A percentile compares a stretch with the other conserved stretches of the same genome.
Conservation (phyloP, 2,329 filamentous ascomycete genomes). For the Monosporascus sp. region DNA sequence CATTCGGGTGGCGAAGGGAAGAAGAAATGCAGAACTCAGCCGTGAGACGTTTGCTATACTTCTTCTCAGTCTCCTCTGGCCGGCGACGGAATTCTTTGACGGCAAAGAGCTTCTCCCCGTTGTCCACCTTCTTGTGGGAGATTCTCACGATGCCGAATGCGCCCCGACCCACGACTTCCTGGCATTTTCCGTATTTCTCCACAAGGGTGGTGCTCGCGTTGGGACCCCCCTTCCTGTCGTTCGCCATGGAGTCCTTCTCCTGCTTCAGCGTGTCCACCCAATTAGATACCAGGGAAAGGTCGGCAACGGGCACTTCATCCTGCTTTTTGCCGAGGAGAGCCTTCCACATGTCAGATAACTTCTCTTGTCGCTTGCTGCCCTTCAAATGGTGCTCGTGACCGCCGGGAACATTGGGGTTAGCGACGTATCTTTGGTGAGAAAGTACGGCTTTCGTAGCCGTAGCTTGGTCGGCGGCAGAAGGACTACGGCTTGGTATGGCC, state of each 20-base stretch:
- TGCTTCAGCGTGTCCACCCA: slow-evolving; percentile 93
- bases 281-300: slow-evolving; percentile 86
- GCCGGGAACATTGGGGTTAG: slow-evolving; percentile 51
- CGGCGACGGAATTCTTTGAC: slow-evolving; percentile 97
- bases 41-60: slow-evolving; percentile 95
- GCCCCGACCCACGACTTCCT: slow-evolving; percentile 91
- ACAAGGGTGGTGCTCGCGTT: slow-evolving; percentile 75
- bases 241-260: slow-evolving; percentile 72
- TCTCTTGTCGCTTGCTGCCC: slow-evolving; percentile 88
- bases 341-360: slow-evolving; percentile 86
- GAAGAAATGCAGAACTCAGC: slow-evolving; percentile 99
- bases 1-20: slow-evolving; percentile 91
- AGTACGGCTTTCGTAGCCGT: slow-evolving; percentile 25
- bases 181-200: slow-evolving; percentile 97
- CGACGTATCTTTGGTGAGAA: slow-evolving; percentile 44
- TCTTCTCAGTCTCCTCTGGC: slow-evolving; percentile 91
- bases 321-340: slow-evolving; percentile 81
- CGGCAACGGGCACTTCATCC: slow-evolving; percentile 67
- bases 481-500: slow-evolving; percentile 31
- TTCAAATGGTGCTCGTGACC: slow-evolving; percentile 85
- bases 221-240: slow-evolving; percentile 72
- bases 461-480: slow-evolving; percentile 16
- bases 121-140: slow-evolving; percentile 89
- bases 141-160: slow-evolving; percentile 97
- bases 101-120: slow-evolving; percentile 88